Evolutionary conservation across 2,329 filamentous ascomycete species (phyloP).

Genomic region (Colletotrichum chlorophyti): DNA sequence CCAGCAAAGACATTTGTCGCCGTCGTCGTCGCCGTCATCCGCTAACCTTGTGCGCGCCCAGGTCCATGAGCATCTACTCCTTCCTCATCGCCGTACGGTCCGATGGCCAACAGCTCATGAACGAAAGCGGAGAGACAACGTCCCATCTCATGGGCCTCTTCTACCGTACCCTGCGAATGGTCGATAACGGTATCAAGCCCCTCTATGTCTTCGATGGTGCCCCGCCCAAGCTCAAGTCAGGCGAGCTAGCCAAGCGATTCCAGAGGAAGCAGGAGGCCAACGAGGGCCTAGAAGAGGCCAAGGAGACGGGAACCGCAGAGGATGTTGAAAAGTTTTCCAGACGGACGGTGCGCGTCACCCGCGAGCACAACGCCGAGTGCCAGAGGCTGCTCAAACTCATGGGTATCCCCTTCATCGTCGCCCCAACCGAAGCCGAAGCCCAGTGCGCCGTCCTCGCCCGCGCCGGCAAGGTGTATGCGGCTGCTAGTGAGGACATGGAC

Average conservation of each 20-base stretch:
- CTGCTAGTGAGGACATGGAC: slow-evolving; percentile 98
- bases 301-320: slow-evolving; percentile 94
- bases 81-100: slow-evolving; percentile 98
- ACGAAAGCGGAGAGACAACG: slow-evolving; percentile 93
- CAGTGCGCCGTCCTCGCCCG: slow-evolving; percentile 91
- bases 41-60: slow-evolving; percentile 43
- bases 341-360: slow-evolving; percentile 91
- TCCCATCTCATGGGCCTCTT: slow-evolving; percentile 99
- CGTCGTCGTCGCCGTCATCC: no score
- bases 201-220: slow-evolving; percentile 98
- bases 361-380: slow-evolving; percentile 95
- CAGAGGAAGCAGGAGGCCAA: slow-evolving; percentile 93
- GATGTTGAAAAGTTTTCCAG: slow-evolving; percentile 98
- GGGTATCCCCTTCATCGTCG: slow-evolving; percentile 94
- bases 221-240: slow-evolving; percentile 96
- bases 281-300: slow-evolving; percentile 91
- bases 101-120: slow-evolving; percentile 95
- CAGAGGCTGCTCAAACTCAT: slow-evolving; percentile 90
- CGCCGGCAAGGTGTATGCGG: slow-evolving; percentile 94
- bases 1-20: no score
- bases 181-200: slow-evolving; percentile 98
- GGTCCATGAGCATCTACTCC: slow-evolving; percentile 98
- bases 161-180: slow-evolving; percentile 96
- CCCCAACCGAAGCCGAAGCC: slow-evolving; percentile 95
- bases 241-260: slow-evolving; percentile 94